These are phyloP conservation scores for Yueomyces sinensis DNA, from an alignment of 805 yeast genomes.

Conservation along the genomic window DNA sequence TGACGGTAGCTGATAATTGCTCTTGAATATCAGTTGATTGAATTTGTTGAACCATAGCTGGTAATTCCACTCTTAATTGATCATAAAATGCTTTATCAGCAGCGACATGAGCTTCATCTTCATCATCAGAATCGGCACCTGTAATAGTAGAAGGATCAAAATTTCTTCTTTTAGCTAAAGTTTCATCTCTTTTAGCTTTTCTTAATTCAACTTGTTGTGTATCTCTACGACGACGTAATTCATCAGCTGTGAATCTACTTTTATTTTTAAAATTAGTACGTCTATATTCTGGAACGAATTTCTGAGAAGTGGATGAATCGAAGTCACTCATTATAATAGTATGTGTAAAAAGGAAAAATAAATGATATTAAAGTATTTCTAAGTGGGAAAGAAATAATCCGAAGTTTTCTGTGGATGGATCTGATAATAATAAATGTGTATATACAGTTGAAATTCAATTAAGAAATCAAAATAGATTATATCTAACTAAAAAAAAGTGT, in stretches of 20 bases:
- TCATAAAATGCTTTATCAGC: constrained; percentile 31
- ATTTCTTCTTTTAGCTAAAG: constrained; percentile 86
- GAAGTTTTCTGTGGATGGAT: too few species aligned
- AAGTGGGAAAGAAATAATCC: too few species aligned
- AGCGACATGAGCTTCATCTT: constrained; percentile 26
- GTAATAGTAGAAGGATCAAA: constrained; percentile 37
- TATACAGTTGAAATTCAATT: too few species aligned
- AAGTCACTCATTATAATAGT: neutral
- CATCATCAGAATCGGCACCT: constrained; percentile 42
- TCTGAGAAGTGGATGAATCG: constrained; percentile 37
- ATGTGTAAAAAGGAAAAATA: neutral
- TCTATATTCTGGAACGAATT: constrained; percentile 94
- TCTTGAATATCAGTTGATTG: constrained; percentile 61
- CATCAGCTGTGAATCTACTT: constrained; percentile 88
- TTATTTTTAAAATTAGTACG: constrained; percentile 93
- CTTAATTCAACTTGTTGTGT: constrained; percentile 93
- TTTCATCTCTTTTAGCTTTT: constrained; percentile 93
- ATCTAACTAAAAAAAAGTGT: too few species aligned
- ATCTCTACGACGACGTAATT: constrained; percentile 94
- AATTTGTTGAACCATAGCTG: constrained; percentile 73
- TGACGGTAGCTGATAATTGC: constrained; percentile 80
- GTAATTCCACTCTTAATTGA: constrained; percentile 55
- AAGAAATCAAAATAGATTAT: too few species aligned
- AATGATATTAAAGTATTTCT: too few species aligned
- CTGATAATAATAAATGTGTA: too few species aligned